Percentiles rank a stretch among this genome's conserved stretches.
These are phyloP conservation scores for Raffaelea ambrosiae DNA, from an alignment of 2,329 filamentous ascomycete species.

Conservation along the genomic window DNA sequence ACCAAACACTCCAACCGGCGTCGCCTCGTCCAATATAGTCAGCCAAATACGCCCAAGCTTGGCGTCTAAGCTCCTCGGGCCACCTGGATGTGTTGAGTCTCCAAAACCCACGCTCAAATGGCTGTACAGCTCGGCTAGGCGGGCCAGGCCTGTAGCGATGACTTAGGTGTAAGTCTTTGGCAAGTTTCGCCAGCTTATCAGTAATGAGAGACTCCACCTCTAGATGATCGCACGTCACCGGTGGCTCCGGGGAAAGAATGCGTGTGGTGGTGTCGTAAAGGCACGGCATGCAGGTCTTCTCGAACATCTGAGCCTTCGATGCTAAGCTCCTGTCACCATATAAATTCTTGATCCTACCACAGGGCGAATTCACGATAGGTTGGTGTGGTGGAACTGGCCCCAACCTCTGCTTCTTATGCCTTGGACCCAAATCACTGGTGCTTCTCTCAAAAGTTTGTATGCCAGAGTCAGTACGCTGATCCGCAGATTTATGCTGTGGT, in stretches of 20 bases:
- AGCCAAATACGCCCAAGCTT: constrained; percentile 54
- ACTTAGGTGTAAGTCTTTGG: constrained; percentile 39
- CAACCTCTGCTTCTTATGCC: too few relatives aligned
- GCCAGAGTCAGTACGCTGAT: too few relatives aligned
- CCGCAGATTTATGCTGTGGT: too few relatives aligned
- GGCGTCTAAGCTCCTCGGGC: constrained; percentile 35
- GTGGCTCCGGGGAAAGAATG: constrained; percentile 47
- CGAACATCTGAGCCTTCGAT: too few relatives aligned
- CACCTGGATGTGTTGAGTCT: constrained; percentile 49
- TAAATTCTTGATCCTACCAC: too few relatives aligned
- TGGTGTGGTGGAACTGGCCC: too few relatives aligned
- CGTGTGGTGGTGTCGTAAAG: constrained; percentile 27
- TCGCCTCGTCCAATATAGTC: constrained; percentile 50
- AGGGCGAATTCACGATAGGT: too few relatives aligned
- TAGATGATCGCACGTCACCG: constrained; percentile 34
- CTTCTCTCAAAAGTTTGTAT: too few relatives aligned
- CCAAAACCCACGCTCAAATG: constrained; percentile 75
- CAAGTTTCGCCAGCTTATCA: constrained; percentile 41
- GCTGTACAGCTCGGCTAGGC: constrained; percentile 34
- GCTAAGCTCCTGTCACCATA: too few relatives aligned
- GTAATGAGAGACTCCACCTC: constrained; percentile 46
- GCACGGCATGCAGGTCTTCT: too few relatives aligned
- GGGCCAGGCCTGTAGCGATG: constrained; percentile 43
- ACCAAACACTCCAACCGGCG: constrained; percentile 62
- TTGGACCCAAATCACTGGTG: too few relatives aligned